Evolutionary conservation across 163 green algal genomes (phyloP), one percentile per base, ranked within the genome.

Genomic region (Chlamydomonas reinhardtii): DNA sequence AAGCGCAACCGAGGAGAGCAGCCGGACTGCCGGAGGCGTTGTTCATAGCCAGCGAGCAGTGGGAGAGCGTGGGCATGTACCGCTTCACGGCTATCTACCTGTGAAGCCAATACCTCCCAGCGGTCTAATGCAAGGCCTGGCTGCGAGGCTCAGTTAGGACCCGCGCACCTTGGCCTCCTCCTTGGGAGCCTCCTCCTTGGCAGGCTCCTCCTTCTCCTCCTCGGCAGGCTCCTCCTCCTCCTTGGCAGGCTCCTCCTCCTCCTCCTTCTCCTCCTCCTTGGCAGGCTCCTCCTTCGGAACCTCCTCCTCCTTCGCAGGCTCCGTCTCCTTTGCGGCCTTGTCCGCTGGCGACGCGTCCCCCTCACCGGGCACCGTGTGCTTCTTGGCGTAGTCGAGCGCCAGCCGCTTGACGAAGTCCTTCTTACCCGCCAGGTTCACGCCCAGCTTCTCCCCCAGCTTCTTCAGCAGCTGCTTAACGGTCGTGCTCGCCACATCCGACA

Each of bases 351-450:
- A 48, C 0, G 43, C 37, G 20, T 43, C 73, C 22, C 20, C 78
- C 66, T 85, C 35, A 27, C 48, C 70, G 68, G 22, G 66, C 56
- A n/a, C 52, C 37, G 81, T 70, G 29, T 80, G 54, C 81, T 82
- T 69, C 61, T 83, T 75, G 0, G 82, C 82, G 72, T 71, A 87
- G 8, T 68, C 43, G 1, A 87, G 37, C 4, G 82, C 82, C 24
- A 87, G 32, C 69, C 37, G 5, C 72, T 82, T 82, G n/a, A 87
- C 31, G 3, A 87, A 31, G 9, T n/a, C 11, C 72, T 81, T 87
- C 61, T 75, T 81, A 19, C 9, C 31, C n/a, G 72, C 24, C 72
- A 87, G 48, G 82, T 87, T 73, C 71, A 25, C 43, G 29, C 72
- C 72, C 31, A 87, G 75, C 71, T 87, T 82, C 9, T 82, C 52